Percentiles rank a stretch among this genome's conserved stretches.
Evolutionary conservation across 2,329 filamentous ascomycete genomes (phyloP).

Genomic region (Paramyrothecium roridum): DNA sequence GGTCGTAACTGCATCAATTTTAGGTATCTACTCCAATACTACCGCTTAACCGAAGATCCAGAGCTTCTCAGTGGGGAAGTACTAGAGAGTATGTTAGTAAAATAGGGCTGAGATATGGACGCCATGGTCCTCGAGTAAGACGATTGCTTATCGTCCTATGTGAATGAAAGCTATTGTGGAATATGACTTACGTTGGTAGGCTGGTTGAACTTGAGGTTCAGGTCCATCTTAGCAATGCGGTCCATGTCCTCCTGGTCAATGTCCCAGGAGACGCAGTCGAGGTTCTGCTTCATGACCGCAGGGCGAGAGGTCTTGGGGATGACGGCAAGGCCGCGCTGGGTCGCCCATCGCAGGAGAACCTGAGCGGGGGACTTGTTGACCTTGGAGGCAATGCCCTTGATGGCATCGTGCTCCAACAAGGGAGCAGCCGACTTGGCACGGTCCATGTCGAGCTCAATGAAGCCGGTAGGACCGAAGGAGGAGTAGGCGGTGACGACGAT

Average conservation of each 20-base stretch:
- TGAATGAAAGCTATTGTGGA: neutral
- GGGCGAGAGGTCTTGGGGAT: slow-evolving; percentile 71
- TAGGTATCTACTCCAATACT: slow-evolving; percentile 1
- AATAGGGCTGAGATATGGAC: too few species aligned
- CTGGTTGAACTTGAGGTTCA: slow-evolving; percentile 72
- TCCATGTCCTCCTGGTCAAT: slow-evolving; percentile 64
- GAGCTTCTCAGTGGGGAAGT: slow-evolving; percentile 54
- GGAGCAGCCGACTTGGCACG: slow-evolving; percentile 54
- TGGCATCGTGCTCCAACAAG: slow-evolving; percentile 66
- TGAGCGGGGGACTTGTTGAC: slow-evolving; percentile 73
- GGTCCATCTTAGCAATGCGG: slow-evolving; percentile 62
- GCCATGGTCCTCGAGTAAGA: too few species aligned
- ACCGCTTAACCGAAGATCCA: slow-evolving; percentile 52
- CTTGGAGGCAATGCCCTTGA: slow-evolving; percentile 66
- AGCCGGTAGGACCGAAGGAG: slow-evolving; percentile 76
- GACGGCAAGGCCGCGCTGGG: slow-evolving; percentile 75
- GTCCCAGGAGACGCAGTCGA: slow-evolving; percentile 65
- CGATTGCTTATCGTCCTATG: too few species aligned
- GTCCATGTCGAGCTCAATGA: slow-evolving; percentile 73
- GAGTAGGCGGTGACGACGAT: slow-evolving; percentile 81
- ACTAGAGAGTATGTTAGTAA: slow-evolving; percentile 31
- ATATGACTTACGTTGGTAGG: slow-evolving; percentile 60
- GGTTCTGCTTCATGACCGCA: slow-evolving; percentile 58
- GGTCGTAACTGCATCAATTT: neutral
- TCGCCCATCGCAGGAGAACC: slow-evolving; percentile 83